Base-by-base conservation (phyloP, 192 early-diverging fungal genomes). In the Backusella macrospora region DNA sequence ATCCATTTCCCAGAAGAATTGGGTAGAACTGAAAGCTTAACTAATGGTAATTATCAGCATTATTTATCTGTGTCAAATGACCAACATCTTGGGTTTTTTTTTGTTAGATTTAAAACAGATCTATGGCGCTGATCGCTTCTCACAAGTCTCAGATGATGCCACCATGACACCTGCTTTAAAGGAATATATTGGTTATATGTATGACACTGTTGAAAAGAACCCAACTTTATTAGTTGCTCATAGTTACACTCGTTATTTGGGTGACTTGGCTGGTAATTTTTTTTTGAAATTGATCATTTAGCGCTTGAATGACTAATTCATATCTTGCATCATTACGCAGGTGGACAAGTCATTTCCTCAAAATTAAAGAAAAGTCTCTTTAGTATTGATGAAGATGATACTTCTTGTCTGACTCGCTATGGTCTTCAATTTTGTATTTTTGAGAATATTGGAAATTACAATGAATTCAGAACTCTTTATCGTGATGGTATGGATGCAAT, bases 1-100 rank as follows among this genome's bases (percentile, higher is more conserved):
- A 83, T 89, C 26, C 80, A 86, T 76, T 89, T 86, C 69, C 87
- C 86, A 21, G 59, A 72, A 2, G 87, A 89, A 62, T 72, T 89
- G 4, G 77, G 76, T 38, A 81, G 87, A 14, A 73, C 69, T 38
- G 26, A 71, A 23, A 63, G 77, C 3, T 65, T 89, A 6, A 62
- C 80, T 62, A 23, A 86, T 45, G 49, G 49, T 52, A 18, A 52
- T 18, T 52, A 49, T 9, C 9, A 18, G 16, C 9, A 8, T 23
- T 21, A 18, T 18, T 21, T 52, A 18, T 7, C 49, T 18, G 18
- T 18, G 18, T 52, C 49, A 52, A 52, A 52, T 23, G 49, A 52
- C 49, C 18, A 52, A 52, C n/a, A 52, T 9, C 6, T 9, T 9
- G n/a, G 18, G n/a, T 52, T 52, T 18, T 8, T 3, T 8, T 52